These are phyloP conservation scores for Kalmanozyma brasiliensis DNA, from an alignment of 1,284 basidiomycete species.

Conservation along the genomic window DNA sequence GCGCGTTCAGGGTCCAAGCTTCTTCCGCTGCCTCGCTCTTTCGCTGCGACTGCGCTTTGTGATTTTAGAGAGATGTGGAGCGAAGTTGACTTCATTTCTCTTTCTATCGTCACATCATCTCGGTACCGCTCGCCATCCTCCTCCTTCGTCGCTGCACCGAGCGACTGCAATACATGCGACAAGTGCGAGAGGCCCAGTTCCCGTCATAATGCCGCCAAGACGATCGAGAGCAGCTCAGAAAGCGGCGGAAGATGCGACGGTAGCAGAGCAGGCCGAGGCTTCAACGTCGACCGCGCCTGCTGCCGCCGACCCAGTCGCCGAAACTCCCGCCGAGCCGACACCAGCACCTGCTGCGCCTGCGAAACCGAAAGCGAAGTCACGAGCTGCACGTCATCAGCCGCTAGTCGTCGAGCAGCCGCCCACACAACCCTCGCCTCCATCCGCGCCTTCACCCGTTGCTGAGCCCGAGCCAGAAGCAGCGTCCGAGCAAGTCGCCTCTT, in stretches of 20 bases:
- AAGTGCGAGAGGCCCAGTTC: background rate
- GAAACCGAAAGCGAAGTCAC: conserved; percentile 23
- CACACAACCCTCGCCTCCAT: background rate
- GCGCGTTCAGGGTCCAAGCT: conserved; percentile 19
- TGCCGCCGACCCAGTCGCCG: background rate
- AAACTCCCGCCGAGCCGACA: background rate
- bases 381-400: conserved; percentile 27
- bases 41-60: conserved; percentile 1
- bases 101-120: conserved; percentile 14
- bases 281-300: background rate
- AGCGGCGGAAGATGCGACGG: conserved; percentile 6
- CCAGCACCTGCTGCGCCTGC: background rate
- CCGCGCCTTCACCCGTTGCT: too few species aligned
- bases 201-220: conserved; percentile 28
- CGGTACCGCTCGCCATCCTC: background rate
- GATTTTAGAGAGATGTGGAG: conserved; percentile 24
- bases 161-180: too few species aligned
- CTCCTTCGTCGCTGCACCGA: background rate
- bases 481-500: background rate
- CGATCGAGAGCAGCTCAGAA: conserved; percentile 25
- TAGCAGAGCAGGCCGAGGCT: background rate
- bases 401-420: conserved; percentile 9
- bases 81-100: conserved; percentile 1
- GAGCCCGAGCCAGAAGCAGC: background rate
- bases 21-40: background rate